Conservation (phyloP, 2,329 filamentous ascomycete species). For the Aureobasidium sp. region DNA sequence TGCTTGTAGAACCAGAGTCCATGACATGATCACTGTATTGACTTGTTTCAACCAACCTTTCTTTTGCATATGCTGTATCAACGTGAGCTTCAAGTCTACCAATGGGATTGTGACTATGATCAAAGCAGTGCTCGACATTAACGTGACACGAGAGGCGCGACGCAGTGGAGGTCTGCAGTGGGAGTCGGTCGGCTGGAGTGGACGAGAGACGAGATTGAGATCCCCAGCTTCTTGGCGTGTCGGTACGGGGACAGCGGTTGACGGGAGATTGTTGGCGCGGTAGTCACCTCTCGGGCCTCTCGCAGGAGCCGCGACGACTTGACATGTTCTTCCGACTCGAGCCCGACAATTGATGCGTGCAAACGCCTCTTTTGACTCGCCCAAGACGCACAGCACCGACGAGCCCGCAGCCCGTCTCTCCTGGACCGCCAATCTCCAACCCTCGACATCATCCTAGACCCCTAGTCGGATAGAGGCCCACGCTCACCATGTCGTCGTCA, state of each 20-base stretch:
- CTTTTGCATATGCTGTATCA: not conserved
- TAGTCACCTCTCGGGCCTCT: not conserved
- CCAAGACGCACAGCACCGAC: not conserved
- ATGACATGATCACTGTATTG: not conserved
- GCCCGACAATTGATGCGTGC: not conserved
- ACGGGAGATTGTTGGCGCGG: not conserved
- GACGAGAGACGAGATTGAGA: not conserved
- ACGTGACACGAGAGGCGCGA: not conserved
- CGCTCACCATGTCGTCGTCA: conserved; percentile 15
- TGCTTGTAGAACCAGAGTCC: conserved; percentile 4
- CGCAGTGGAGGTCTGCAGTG: not conserved
- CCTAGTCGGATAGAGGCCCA: not conserved
- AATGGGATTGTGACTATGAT: not conserved
- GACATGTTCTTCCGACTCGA: conserved; percentile 2
- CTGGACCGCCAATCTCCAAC: not conserved
- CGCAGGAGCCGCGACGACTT: not conserved
- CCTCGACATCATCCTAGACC: not conserved
- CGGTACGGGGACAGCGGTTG: not conserved
- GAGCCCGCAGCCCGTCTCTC: not conserved
- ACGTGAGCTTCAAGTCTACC: too few species aligned
- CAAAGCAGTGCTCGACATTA: not conserved
- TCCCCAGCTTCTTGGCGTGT: not conserved
- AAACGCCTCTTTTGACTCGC: not conserved
- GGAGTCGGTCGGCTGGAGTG: not conserved
- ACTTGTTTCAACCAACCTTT: not conserved